Conservation (phyloP, 2,329 filamentous ascomycete genomes). For the Fusarium sulawesiense region DNA sequence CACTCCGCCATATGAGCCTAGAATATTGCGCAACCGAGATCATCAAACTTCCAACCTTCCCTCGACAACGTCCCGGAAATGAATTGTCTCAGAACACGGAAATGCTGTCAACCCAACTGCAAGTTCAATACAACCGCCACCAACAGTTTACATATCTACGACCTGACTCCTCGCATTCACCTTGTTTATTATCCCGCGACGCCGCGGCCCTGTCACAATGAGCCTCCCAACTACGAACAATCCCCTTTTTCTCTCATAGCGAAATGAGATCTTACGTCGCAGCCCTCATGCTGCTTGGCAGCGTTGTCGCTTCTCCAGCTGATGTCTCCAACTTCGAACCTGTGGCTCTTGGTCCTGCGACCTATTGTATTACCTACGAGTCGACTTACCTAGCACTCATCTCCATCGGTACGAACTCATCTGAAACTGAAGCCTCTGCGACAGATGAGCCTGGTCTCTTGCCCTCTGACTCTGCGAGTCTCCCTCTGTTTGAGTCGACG, state of each 20-base stretch:
- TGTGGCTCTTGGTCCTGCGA: background rate
- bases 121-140: background rate
- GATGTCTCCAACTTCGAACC: background rate
- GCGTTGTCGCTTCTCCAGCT: background rate
- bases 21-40: background rate
- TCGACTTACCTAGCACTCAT: background rate
- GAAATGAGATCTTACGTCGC: background rate
- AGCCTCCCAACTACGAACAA: rapidly evolving
- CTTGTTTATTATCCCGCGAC: background rate
- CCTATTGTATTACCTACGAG: background rate
- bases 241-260: rapidly evolving
- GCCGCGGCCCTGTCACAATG: too few relatives aligned
- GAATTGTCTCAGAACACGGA: background rate
- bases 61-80: background rate
- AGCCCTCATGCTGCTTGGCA: background rate
- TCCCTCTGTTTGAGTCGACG: background rate
- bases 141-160: background rate
- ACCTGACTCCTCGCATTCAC: background rate
- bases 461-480: background rate
- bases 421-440: background rate
- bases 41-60: background rate
- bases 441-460: rapidly evolving
- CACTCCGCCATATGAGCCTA: background rate
- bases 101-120: background rate
- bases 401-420: background rate